Evolutionary conservation across 768 basidiomycete species (phyloP).

Genomic region (Lentinula detonsa): DNA sequence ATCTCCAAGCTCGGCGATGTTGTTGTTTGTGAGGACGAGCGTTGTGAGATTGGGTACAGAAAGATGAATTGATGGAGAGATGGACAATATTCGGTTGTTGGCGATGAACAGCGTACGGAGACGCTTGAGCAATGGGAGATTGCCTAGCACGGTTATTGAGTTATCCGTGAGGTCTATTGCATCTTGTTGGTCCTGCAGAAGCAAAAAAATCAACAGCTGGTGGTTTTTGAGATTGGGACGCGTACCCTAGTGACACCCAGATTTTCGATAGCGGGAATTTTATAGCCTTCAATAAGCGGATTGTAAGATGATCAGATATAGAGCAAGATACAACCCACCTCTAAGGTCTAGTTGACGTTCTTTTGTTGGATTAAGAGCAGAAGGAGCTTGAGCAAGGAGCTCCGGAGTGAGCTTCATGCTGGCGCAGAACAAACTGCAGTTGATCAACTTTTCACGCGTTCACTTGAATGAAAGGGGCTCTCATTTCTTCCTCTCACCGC

Average conservation of each 20-base stretch:
- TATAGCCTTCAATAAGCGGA: constrained; percentile 57
- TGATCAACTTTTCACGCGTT: constrained; percentile 5
- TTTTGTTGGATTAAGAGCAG: constrained; percentile 75
- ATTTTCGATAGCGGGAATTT: constrained; percentile 95
- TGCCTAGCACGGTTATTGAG: constrained; percentile 73
- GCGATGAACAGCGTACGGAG: constrained; percentile 80
- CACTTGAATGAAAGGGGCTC: constrained; percentile 9
- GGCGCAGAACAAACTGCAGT: background rate
- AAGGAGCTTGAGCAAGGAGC: constrained; percentile 77
- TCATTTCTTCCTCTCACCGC: constrained; percentile 21
- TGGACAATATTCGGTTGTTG: constrained; percentile 82
- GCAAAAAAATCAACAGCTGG: constrained; percentile 1
- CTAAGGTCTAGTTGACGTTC: constrained; percentile 90
- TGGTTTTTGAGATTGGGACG: constrained; percentile 9
- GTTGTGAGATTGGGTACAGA: constrained; percentile 82
- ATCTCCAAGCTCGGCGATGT: constrained; percentile 73
- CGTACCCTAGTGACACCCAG: constrained; percentile 84
- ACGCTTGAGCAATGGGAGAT: constrained; percentile 82
- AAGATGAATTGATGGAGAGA: constrained; percentile 76
- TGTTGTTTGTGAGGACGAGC: constrained; percentile 82
- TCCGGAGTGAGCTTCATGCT: constrained; percentile 92
- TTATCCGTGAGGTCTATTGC: constrained; percentile 94
- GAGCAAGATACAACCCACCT: constrained; percentile 40
- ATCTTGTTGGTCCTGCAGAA: constrained; percentile 81
- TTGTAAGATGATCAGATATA: constrained; percentile 15